These are phyloP conservation scores for Malus domestica DNA, from an alignment of 306 rosid species.

Conservation along the genomic window ASM211411v1 NC_041804.1:5124001-5124500, in stretches of 20 bases:
- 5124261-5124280: background rate
- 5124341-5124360: background rate
- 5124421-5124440: background rate
- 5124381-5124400: background rate
- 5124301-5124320: background rate
- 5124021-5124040: slow-evolving; percentile 60
- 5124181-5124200: background rate
- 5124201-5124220: background rate
- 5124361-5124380: background rate
- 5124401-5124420: background rate
- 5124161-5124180: background rate
- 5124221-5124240: background rate
- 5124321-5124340: background rate
- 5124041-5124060: slow-evolving; percentile 74
- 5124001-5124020: slow-evolving; percentile 41
- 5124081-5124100: slow-evolving; percentile 75
- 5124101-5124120: background rate
- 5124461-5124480: background rate
- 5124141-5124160: background rate
- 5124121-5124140: no score
- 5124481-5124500: background rate
- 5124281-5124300: background rate
- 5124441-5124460: background rate
- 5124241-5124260: background rate
- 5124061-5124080: slow-evolving; percentile 80